Evolutionary conservation across 2,329 filamentous ascomycete genomes (phyloP), one percentile per base, ranked within the genome.

Genomic region (Fusarium hainanense): DNA sequence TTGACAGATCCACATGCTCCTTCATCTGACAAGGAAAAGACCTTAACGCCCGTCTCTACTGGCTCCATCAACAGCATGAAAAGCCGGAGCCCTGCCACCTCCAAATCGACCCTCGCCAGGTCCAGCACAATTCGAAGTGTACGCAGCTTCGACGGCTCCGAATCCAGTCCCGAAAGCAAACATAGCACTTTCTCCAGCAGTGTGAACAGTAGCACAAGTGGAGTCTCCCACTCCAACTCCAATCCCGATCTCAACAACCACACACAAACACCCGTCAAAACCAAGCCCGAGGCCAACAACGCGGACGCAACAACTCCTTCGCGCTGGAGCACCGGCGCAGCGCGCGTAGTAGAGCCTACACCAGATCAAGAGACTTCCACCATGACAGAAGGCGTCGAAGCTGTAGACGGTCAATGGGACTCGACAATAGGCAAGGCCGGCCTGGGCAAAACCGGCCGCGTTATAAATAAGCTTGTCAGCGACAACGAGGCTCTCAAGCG

Each of bases 381-480:
- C 28, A 44, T 76, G 28, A 73, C 77, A n/a, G 79, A 80, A 18
- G 77, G 78, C 18, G 72, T 75, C 13, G 82, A 82, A 32, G 71
- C 76, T 20, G 74, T 75, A 43, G 76, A 77, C 46, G 77, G 75
- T 25, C 81, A 81, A 77, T 90, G 89, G 88, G 90, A 91, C 75
- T 88, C 89, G 30, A 89, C 89, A 5, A 86, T 92, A 47, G 90
- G 90, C 70, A 90, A 90, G 75, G 90, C 90, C 10, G 89, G 88
- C 4, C 81, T 91, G 4, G 91, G 91, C 44, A 93, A 93, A 82
- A 93, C 90, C 12, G 91, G 91, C 11, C 85, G 91, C 34, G 91
- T 93, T 54, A 95, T 96, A 78, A 93, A 96, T 80, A 89, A 89
- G 75, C 86, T 96, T 56, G 92, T 93, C 76, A 90, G 90, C 55